Evolutionary conservation across 2,329 filamentous ascomycete species (phyloP).

Genomic region (Cladosporium sp.): DNA sequence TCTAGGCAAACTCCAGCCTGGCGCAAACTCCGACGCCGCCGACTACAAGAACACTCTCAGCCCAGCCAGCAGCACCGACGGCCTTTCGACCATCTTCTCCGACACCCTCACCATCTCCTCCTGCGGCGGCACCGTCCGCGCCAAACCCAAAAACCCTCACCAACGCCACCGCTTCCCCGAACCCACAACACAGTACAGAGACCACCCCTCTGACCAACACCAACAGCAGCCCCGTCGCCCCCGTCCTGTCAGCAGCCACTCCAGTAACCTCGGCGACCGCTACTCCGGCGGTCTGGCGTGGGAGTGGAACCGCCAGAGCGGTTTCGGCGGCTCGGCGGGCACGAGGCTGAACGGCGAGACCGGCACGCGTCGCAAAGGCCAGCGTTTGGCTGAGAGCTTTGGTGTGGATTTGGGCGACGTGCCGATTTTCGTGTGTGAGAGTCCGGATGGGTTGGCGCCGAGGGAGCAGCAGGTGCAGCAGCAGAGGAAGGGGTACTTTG

Average conservation of each 20-base stretch:
- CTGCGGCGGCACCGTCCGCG: conserved; percentile 14
- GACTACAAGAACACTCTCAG: conserved; percentile 2
- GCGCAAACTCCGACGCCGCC: neutral
- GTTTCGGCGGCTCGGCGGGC: conserved; percentile 40
- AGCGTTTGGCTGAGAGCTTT: conserved; percentile 35
- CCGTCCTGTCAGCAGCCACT: conserved; percentile 10
- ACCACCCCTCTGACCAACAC: neutral
- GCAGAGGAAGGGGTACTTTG: conserved; percentile 13
- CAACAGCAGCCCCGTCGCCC: conserved; percentile 1
- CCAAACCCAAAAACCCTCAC: conserved; percentile 3
- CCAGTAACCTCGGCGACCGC: conserved; percentile 28
- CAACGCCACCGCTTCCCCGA: conserved; percentile 10
- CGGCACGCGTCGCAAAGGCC: conserved; percentile 35
- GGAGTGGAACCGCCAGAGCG: conserved; percentile 38
- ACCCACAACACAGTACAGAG: neutral
- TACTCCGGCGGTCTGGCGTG: conserved; percentile 40
- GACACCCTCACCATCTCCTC: conserved; percentile 16
- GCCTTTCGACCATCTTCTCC: conserved; percentile 17
- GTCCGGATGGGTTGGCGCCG: conserved; percentile 1
- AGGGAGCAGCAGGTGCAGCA: conserved; percentile 3
- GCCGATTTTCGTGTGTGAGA: conserved; percentile 38
- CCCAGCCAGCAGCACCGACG: conserved; percentile 19
- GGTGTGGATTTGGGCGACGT: conserved; percentile 44
- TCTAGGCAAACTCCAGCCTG: conserved; percentile 20
- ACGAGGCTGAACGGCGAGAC: conserved; percentile 30